Evolutionary conservation across 805 yeast species (phyloP), one percentile per base, ranked within the genome.

Genomic region (Metschnikowia anglica): DNA sequence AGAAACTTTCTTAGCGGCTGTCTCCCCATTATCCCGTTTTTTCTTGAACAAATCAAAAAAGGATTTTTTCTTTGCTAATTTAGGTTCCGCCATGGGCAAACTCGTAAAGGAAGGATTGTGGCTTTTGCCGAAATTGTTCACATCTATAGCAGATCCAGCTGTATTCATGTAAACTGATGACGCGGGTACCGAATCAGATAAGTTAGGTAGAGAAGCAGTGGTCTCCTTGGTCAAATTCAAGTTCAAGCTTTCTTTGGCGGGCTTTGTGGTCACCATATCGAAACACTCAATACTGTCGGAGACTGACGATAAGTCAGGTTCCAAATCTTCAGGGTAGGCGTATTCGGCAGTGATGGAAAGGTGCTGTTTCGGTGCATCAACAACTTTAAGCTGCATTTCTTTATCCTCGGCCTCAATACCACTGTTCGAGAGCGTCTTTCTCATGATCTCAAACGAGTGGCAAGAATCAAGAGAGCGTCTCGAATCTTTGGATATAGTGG

Each of bases 111-210:
- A 58, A 4, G 76, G 76, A 43, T 61, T 60, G 52, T 68, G 54
- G 39, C 47, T 55, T 40, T 62, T 63, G 16, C 76, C 76, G 51
- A 70, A 70, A 44, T 68, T 66, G 23, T 58, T 44, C 19, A 70
- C 58, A 54, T 70, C 72, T 34, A 70, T 56, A 5, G 65, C 67
- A 27, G 74, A 69, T 3, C 73, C 73, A 34, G 54, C 51, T 44
- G 53, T 42, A 33, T 47, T 56, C 32, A 31, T 41, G 44, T 46
- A 52, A 10, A 51, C 40, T 13, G 46, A 21, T n/a, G 34, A 10
- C 15, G 37, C 19, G 19, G 41, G 24, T 10, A 10, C 8, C 9
- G 43, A n/a, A 2, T 42, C 34, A 8, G 45, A 28, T 35, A 53
- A 44, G 20, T 52, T 44, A 1, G 60, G 57, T 23, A 51, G 47